phyloP scores from a whole-genome alignment of 805 yeast species.

The Geotrichum ghanense region DNA sequence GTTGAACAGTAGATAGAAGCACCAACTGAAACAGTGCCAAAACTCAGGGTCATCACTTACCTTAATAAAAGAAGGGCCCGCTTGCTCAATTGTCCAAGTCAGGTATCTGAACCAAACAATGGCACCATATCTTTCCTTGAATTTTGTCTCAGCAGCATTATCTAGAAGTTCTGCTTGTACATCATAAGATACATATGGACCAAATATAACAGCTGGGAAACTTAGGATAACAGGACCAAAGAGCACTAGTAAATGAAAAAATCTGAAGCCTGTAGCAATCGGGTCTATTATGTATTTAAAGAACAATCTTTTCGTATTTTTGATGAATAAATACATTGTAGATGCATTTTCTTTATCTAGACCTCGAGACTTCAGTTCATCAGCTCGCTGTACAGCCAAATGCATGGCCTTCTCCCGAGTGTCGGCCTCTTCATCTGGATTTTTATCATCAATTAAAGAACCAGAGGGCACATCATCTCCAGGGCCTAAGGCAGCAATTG shows the following conservation, averaged over 20 bases:
- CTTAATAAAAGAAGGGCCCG: conserved; percentile 74
- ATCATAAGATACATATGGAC: conserved; percentile 17
- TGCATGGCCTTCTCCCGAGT: neutral
- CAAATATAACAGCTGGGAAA: conserved; percentile 49
- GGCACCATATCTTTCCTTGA: conserved; percentile 48
- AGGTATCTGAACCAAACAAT: conserved; percentile 59
- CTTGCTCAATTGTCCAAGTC: conserved; percentile 58
- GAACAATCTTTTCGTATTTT: conserved; percentile 6
- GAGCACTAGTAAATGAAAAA: conserved; percentile 51
- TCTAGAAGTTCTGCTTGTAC: conserved; percentile 15
- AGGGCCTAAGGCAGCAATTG: neutral
- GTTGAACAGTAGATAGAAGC: conserved; percentile 3
- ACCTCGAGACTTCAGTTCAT: neutral
- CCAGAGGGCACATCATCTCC: neutral
- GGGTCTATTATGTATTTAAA: conserved; percentile 49
- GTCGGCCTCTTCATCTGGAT: neutral
- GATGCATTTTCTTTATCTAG: neutral
- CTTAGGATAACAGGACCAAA: conserved; percentile 58
- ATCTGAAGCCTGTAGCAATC: conserved; percentile 51
- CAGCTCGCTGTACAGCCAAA: neutral
- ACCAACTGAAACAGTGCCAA: conserved; percentile 5
- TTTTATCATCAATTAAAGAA: neutral
- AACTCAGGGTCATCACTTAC: conserved; percentile 13
- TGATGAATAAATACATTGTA: neutral
- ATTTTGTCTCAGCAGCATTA: conserved; percentile 12